Evolutionary conservation across 139 green algal species (phyloP), one percentile per base, ranked within the genome.

Genomic region (Astrephomene gubernaculifera): DNA sequence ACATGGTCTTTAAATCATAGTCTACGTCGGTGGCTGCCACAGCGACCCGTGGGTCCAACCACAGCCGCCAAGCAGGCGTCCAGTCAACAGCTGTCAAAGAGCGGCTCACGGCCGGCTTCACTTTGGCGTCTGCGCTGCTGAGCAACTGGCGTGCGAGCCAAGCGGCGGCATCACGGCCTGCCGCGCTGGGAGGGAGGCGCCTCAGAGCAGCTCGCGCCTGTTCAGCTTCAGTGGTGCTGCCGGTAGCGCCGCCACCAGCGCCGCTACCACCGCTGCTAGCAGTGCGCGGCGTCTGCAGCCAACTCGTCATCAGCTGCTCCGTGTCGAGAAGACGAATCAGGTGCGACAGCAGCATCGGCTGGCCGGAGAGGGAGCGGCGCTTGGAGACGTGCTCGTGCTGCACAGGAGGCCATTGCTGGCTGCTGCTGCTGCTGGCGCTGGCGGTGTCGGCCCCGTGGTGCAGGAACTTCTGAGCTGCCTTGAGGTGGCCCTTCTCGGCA

Each of bases 41-140:
- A n/a, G 52, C n/a, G 12, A 73, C 65, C 9, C 65, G 65, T n/a
- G 65, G 65, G 65, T 73, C 36, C 17, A 78, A 43, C 70, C 70
- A 78, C 70, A 78, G 43, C 27, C 70, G 70, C 70, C 70, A 78
- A 3, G 17, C 29, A 6, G 70, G 43, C 70, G 29, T n/a, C 70
- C 70, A 78, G 70, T 78, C 70, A 2, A 63, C 7, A 29, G 9
- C 43, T 3, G 70, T 6, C 12, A 78, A 43, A 27, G 70, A 63
- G 9, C 27, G 6, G 2, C 3, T n/a, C 43, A 78, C 43, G 9
- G 22, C 9, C 2, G 43, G 27, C 43, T 78, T 43, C 29, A 78
- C 43, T 1, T 27, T 63, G 29, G 43, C 33, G 27, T 60, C 70
- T 9, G n/a, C 41, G 43, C 43, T 43, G 43, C 43, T 43, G 19